A percentile compares a stretch with the other conserved stretches of the same genome.
Conservation (phyloP, 805 yeast species). For the Metschnikowia peoriensis region DNA sequence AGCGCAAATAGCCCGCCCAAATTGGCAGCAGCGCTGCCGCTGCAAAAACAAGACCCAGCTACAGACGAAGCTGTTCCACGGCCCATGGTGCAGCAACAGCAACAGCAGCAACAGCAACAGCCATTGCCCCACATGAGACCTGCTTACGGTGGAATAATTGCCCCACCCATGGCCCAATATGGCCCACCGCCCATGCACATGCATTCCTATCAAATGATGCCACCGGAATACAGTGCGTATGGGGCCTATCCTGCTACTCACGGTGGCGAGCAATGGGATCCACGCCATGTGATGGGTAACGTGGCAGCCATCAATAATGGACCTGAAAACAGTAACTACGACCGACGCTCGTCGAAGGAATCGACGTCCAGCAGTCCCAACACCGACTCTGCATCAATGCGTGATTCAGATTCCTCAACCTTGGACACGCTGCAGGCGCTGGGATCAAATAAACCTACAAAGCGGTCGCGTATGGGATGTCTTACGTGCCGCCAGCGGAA, state of each 20-base stretch:
- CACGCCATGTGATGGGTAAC: conserved; percentile 5
- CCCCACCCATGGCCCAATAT: conserved; percentile 1
- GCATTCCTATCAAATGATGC: conserved; percentile 10
- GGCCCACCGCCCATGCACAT: conserved; percentile 10
- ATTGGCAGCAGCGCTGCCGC: neutral
- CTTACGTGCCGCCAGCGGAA: conserved; percentile 74
- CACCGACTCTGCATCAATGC: conserved; percentile 4
- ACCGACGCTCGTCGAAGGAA: neutral
- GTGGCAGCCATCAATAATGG: neutral
- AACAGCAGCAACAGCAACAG: conserved; percentile 4
- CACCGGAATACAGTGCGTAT: conserved; percentile 7
- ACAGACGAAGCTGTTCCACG: conserved; percentile 3
- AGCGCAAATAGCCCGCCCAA: neutral
- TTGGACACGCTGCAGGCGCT: neutral
- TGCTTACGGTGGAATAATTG: neutral
- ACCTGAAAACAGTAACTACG: neutral
- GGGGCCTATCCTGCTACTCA: conserved; percentile 11
- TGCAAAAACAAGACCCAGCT: conserved; percentile 1
- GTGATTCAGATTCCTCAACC: conserved; percentile 1
- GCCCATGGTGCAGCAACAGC: conserved; percentile 7
- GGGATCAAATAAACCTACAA: conserved; percentile 23
- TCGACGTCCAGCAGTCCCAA: conserved; percentile 9
- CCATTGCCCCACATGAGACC: conserved; percentile 3
- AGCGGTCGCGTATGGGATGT: conserved; percentile 70
- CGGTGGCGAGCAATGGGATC: conserved; percentile 18